Base-by-base conservation (phyloP, 352 stramenopile species). In the Bremia lactucae region DNA sequence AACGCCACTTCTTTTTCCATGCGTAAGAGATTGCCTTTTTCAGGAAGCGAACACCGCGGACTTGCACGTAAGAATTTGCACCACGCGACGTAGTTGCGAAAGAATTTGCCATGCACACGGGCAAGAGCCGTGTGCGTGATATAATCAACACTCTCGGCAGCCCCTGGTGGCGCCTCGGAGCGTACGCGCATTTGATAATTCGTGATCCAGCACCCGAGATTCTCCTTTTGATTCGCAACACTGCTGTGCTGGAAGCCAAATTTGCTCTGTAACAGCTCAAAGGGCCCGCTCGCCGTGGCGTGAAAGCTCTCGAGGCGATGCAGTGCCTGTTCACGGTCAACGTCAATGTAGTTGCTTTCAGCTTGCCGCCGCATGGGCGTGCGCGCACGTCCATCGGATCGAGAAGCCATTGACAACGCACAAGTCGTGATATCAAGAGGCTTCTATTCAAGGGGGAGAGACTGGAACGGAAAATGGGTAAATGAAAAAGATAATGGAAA, bases 31-130 rank as follows among this genome's bases (percentile, higher is more conserved):
- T 72, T 66, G 1, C 60, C 54, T 31, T 62, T 69, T 0, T 72
- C 70, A 0, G 52, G 43, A 8, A 55, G 36, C 9, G 56, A 63
- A 25, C 95, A 94, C 35, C 89, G 70, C n/a, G 87, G 89, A 4
- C 69, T 61, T 0, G 93, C 83, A 18, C 81, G 74, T 35, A 98
- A 72, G 34, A 94, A 94, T 37, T 84, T 74, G 62, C 94, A 98
- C 96, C 96, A 99, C 48, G 86, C 80, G 26, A 64, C 49, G 59
- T 96, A 96, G 62, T 96, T 96, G 26, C 75, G 77, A 52, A 94
- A 90, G 15, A 98, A 83, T 49, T 87, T 87, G 11, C 49, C 39
- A 52, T 90, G 78, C 36, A 90, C 65, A 14, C 68, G 61, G 8
- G 45, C 49, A 20, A 89, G 64, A 29, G 75, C 75, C 25, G 65